Conservation (phyloP, 148 eudicot species). For the Arctostaphylos glauca region DNA sequence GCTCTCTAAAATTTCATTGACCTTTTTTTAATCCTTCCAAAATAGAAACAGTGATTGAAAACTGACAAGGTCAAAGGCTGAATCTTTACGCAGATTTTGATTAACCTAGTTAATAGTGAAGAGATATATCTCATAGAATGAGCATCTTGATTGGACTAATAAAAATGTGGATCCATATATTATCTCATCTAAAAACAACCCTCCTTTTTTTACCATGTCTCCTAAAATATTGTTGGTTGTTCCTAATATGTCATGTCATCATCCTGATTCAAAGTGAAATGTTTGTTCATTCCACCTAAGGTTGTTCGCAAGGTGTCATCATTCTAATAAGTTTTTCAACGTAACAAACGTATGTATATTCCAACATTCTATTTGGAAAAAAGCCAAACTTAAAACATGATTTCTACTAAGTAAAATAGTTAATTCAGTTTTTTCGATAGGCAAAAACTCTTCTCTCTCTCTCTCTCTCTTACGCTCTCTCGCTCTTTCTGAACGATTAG, state of each 20-base stretch:
- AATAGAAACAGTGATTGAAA: background rate
- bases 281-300: too few relatives aligned
- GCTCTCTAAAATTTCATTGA: background rate
- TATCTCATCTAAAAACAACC: too few relatives aligned
- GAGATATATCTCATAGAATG: background rate
- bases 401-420: background rate
- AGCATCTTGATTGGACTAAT: background rate
- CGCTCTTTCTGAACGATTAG: too few relatives aligned
- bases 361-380: background rate
- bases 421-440: too few relatives aligned
- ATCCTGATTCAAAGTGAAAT: too few relatives aligned
- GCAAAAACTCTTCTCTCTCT: too few relatives aligned
- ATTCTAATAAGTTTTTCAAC: slow-evolving; percentile 4
- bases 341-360: background rate
- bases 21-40: background rate
- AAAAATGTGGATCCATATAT: background rate
- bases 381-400: background rate
- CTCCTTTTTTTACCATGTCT: too few relatives aligned
- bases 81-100: background rate
- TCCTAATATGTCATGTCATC: background rate
- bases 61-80: background rate
- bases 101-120: background rate
- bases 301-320: too few relatives aligned
- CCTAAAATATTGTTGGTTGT: background rate
- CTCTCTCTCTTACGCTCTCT: too few relatives aligned